Conservation (phyloP, 495 filamentous ascomycete species). For the Cryomyces minteri region DNA sequence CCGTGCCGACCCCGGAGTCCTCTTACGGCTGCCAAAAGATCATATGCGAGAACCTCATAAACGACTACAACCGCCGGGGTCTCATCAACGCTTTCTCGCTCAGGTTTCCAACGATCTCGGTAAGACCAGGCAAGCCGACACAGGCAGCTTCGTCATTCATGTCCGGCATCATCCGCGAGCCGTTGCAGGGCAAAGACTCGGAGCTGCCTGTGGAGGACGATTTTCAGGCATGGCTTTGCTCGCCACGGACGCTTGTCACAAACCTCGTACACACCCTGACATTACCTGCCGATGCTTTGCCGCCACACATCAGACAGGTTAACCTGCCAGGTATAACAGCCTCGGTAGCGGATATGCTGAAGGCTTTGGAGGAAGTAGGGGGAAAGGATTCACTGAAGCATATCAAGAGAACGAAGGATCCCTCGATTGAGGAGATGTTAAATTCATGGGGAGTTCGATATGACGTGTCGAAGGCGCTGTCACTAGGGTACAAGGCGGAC, state of each 20-base stretch:
- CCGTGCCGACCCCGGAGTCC: constrained; percentile 44
- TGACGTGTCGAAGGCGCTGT: too few relatives aligned
- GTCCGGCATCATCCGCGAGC: constrained; percentile 54
- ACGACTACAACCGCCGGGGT: constrained; percentile 55
- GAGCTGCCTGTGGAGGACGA: constrained; percentile 38
- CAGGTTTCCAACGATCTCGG: constrained; percentile 57
- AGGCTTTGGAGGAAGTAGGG: constrained; percentile 48
- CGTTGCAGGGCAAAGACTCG: constrained; percentile 42
- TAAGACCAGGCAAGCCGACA: constrained; percentile 56
- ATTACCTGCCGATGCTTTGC: constrained; percentile 28
- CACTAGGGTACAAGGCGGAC: too few relatives aligned
- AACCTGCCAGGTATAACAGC: constrained; percentile 60
- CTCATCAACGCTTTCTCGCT: constrained; percentile 47
- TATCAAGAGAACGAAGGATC: constrained; percentile 47
- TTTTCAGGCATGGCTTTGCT: constrained; percentile 46
- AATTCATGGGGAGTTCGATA: too few relatives aligned
- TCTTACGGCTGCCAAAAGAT: constrained; percentile 70
- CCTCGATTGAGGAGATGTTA: constrained; percentile 41
- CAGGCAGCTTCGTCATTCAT: constrained; percentile 60
- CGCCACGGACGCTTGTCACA: constrained; percentile 45
- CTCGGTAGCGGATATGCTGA: constrained; percentile 55
- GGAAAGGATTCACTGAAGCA: constrained; percentile 46
- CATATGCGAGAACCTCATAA: constrained; percentile 53
- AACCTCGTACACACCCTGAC: constrained; percentile 43
- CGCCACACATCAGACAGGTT: constrained; percentile 37